Base-by-base conservation (phyloP, 305 asterid genomes). In the Ajuga reptans region DNA sequence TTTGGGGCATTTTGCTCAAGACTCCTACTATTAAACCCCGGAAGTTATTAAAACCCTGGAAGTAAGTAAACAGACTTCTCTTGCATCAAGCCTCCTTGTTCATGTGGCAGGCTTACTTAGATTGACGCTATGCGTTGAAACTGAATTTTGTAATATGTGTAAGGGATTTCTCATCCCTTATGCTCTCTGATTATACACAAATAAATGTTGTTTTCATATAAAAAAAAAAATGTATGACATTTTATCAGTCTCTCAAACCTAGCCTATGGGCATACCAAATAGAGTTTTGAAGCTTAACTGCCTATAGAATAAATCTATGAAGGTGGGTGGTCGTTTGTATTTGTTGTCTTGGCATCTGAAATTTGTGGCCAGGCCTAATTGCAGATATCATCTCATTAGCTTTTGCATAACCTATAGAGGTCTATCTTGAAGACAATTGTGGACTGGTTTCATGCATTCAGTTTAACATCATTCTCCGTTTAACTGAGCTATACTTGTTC, bases 401-500 rank as follows among this genome's bases (percentile, higher is more conserved):
- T 61, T 52, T 53, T 12, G 67, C 41, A 34, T 70, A 17, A 49
- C 36, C 47, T 41, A 49, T 62, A 66, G 59, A 53, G 7, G 31
- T 47, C 68, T 61, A 21, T 62, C 21, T 57, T 61, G 57, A 41
- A 69, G 60, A 14, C 72, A 16, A 60, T 71, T 47, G 34, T 61
- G 67, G 27, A 17, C 45, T 55, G 54, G 34, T 43, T 16, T 60
- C 71, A 31, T 64, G 46, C 70, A 53, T 76, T 61, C 9, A 51
- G 43, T 77, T 65, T 53, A 11, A 47, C 16, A 24, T 64, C 1
- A 63, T 77, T 68, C 18, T 61, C 60, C 41, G 49, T 39, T 57
- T 69, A 73, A 71, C 43, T 64, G 52, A 51, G 51, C 46, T 65
- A 59, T 64, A 14, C n/a, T 51, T 53, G 27, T 78, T 46, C 60